Evolutionary conservation across 805 yeast species (phyloP).

Genomic region (Ogataea saltuana): DNA sequence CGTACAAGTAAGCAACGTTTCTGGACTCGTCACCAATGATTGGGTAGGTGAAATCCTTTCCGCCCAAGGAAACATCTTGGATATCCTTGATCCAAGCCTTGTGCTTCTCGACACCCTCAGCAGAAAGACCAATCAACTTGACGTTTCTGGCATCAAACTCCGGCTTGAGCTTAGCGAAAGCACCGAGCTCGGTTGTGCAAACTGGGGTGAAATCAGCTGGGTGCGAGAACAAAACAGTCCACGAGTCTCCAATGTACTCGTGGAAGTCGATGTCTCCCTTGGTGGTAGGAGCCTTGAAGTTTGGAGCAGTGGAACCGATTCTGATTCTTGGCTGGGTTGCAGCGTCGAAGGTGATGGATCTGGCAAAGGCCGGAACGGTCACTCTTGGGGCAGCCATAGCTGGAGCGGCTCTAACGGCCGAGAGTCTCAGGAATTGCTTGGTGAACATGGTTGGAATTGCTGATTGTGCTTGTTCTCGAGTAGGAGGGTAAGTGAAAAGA

Average conservation of each 20-base stretch:
- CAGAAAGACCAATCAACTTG: constrained; percentile 87
- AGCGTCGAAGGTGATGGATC: constrained; percentile 47
- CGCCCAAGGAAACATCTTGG: constrained; percentile 71
- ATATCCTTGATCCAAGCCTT: constrained; percentile 88
- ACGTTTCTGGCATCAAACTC: constrained; percentile 84
- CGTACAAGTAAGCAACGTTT: constrained; percentile 80
- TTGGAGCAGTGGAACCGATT: constrained; percentile 85
- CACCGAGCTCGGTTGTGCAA: constrained; percentile 95
- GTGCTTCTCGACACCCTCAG: constrained; percentile 80
- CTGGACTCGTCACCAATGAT: constrained; percentile 86
- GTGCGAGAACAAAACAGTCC: constrained; percentile 90
- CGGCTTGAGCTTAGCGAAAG: constrained; percentile 84
- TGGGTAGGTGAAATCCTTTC: constrained; percentile 80
- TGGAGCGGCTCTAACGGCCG: constrained; percentile 4
- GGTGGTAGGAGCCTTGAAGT: constrained; percentile 81
- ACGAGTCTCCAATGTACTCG: constrained; percentile 78
- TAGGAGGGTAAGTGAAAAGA: too few species aligned
- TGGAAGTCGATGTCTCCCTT: constrained; percentile 84
- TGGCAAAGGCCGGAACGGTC: constrained; percentile 19
- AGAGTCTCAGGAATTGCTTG: constrained; percentile 23
- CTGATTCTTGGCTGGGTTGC: constrained; percentile 64
- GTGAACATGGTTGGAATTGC: constrained; percentile 21
- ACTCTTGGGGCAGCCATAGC: constrained; percentile 12
- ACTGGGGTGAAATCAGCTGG: constrained; percentile 98
- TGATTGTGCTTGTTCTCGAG: too few species aligned